Base-by-base conservation (phyloP, 2,329 filamentous ascomycete species). In the Ambrosiella cleistominuta region DNA sequence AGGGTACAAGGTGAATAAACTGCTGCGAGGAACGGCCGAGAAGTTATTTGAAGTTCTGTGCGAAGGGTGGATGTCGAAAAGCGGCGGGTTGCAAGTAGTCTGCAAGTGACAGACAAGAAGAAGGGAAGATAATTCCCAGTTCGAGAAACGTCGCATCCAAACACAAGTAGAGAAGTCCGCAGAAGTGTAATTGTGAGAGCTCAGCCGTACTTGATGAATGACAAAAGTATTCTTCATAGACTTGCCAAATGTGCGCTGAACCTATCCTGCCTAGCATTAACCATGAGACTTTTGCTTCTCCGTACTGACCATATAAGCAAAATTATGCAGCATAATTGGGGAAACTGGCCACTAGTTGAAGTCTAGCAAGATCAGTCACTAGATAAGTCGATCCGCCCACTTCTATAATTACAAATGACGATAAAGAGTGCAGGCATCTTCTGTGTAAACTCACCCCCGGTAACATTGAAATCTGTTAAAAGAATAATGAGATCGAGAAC, bases 1-100 rank as follows among this genome's bases (percentile, higher is more conserved):
- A 51, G 19, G 47, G 47, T 35, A 51, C 47, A 51, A 51, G 47
- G 47, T 15, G 3, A 35, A 36, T 51, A 11, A 9, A 35, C 47
- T 51, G 8, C 47, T 51, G 47, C 47, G 47, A 51, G 47, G 47
- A 51, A 51, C 47, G 47, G 47, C 47, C 47, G 47, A 51, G 47
- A 51, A 51, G 47, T 51, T 51, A 51, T 27, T 51, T 51, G 27
- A 17, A 19, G 47, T 51, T 11, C 27, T 51, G 47, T 51, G 47
- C 27, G 13, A 51, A 51, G 35, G 27, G 35, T 51, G 7, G 47
- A 51, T 35, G 35, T 19, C 35, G 17, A 27, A 3, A 5, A 3
- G 27, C 27, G 27, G 27, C 27, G 4, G 2, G 4, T 27, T 27
- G 27, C 27, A 3, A 27, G 27, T 27, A 27, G 27, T 5, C 27